These are phyloP conservation scores for Rhodotorula sp. DNA, from an alignment of 1,284 basidiomycete genomes.

Conservation along the genomic window DNA sequence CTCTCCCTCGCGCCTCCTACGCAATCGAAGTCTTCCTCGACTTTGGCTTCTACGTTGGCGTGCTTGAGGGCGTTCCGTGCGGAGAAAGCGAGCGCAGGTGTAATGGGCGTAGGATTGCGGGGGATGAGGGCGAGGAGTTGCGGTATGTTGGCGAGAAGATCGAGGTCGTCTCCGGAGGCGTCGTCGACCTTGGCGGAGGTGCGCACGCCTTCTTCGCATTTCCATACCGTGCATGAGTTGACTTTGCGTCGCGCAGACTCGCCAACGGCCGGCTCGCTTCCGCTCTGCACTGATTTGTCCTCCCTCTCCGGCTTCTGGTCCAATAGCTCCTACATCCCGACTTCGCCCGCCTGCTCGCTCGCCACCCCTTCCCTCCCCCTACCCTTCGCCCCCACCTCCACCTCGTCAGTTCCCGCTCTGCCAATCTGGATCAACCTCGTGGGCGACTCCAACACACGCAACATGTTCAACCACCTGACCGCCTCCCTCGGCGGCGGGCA, in stretches of 20 bases:
- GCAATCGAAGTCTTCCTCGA: constrained; percentile 25
- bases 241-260: background rate
- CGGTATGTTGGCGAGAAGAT: constrained; percentile 9
- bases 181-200: constrained; percentile 9
- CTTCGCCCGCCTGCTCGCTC: constrained; percentile 13
- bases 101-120: background rate
- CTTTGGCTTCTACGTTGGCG: constrained; percentile 21
- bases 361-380: constrained; percentile 7
- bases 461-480: constrained; percentile 20
- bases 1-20: constrained; percentile 6
- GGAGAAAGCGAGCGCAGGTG: background rate
- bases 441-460: constrained; percentile 38
- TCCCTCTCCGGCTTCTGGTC: constrained; percentile 24
- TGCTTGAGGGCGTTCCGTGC: constrained; percentile 9
- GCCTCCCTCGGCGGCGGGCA: constrained; percentile 17
- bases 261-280: background rate
- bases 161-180: background rate
- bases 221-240: background rate
- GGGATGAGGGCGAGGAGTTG: constrained; percentile 2
- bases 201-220: background rate
- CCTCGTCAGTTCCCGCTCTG: no score
- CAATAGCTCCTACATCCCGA: constrained; percentile 3
- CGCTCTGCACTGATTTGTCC: constrained; percentile 17
- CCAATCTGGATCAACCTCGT: constrained; percentile 34
- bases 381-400: background rate